Conservation (phyloP, 2,329 filamentous ascomycete genomes). For the Hypoxylon sp. region DNA sequence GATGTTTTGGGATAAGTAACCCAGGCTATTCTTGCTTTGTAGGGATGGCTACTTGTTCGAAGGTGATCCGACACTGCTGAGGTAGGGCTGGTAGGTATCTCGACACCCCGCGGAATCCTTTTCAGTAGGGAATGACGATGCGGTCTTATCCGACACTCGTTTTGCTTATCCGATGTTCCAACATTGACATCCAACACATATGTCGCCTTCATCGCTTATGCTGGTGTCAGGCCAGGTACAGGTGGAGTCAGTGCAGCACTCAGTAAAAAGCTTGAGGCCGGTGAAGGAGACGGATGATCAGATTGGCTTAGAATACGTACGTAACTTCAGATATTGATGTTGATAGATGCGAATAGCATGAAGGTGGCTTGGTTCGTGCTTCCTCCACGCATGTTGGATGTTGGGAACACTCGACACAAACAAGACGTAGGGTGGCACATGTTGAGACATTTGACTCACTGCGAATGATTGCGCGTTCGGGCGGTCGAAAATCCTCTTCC, state of each 20-base stretch:
- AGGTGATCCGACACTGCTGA: conserved; percentile 11
- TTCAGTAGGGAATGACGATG: conserved; percentile 20
- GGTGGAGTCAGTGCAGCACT: neutral
- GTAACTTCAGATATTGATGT: conserved; percentile 8
- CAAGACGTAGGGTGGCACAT: conserved; percentile 25
- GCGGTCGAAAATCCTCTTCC: conserved; percentile 1
- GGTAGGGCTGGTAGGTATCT: conserved; percentile 13
- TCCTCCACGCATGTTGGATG: conserved; percentile 14
- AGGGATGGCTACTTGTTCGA: conserved; percentile 10
- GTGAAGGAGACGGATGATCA: conserved; percentile 1
- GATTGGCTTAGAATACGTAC: conserved; percentile 6
- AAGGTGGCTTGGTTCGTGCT: conserved; percentile 23
- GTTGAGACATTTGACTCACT: conserved; percentile 19
- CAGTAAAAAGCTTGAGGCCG: neutral
- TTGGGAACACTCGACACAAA: conserved; percentile 7
- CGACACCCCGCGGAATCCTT: conserved; percentile 1
- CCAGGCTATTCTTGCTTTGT: neutral
- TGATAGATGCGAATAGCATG: conserved; percentile 11
- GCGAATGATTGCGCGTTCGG: conserved; percentile 16
- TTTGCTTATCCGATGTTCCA: conserved; percentile 17
- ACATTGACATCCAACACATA: neutral
- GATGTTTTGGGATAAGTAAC: neutral
- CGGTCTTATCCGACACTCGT: conserved; percentile 23
- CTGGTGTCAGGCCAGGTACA: neutral
- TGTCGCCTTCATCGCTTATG: conserved; percentile 4